phyloP scores from a whole-genome alignment of 1,139 yeast genomes.

The Casaregolazyma lundiana region DNA sequence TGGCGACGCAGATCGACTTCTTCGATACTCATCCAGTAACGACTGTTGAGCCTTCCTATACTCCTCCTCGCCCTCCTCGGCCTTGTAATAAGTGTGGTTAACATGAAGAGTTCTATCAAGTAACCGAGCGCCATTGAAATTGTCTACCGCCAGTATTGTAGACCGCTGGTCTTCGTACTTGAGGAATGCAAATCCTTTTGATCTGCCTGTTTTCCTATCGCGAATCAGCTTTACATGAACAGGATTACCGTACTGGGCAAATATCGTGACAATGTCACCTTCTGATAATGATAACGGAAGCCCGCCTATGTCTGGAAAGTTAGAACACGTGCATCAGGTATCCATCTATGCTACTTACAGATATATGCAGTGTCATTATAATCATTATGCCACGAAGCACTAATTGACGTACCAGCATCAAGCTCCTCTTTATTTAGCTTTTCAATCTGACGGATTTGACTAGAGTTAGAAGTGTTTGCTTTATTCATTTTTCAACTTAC shows the following conservation, averaged over 20 bases:
- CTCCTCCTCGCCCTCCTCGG: conserved; percentile 46
- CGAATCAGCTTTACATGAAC: conserved; percentile 70
- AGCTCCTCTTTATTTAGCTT: conserved; percentile 66
- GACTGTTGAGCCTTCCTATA: conserved; percentile 12
- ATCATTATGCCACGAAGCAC: conserved; percentile 88
- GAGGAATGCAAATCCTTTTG: conserved; percentile 75
- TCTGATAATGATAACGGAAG: conserved; percentile 62
- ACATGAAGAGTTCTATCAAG: conserved; percentile 59
- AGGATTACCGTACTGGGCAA: conserved; percentile 89
- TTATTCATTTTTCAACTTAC: conserved; percentile 1
- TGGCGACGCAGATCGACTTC: conserved; percentile 4
- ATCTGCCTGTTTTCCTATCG: conserved; percentile 62
- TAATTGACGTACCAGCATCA: conserved; percentile 50
- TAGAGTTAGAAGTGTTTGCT: not conserved
- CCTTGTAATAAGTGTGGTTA: conserved; percentile 69
- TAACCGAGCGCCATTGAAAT: conserved; percentile 67
- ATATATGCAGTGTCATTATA: conserved; percentile 65
- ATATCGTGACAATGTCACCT: conserved; percentile 69
- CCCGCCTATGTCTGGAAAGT: conserved; percentile 53
- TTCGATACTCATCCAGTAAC: conserved; percentile 7
- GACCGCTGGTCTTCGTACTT: conserved; percentile 81
- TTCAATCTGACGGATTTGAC: conserved; percentile 41
- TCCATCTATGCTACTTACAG: conserved; percentile 25
- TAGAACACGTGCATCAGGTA: not conserved
- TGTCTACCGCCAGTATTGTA: conserved; percentile 82